These are phyloP conservation scores for Phymatotrichopsis omnivora DNA, from an alignment of 2,329 filamentous ascomycete genomes.

Conservation along the genomic window DNA sequence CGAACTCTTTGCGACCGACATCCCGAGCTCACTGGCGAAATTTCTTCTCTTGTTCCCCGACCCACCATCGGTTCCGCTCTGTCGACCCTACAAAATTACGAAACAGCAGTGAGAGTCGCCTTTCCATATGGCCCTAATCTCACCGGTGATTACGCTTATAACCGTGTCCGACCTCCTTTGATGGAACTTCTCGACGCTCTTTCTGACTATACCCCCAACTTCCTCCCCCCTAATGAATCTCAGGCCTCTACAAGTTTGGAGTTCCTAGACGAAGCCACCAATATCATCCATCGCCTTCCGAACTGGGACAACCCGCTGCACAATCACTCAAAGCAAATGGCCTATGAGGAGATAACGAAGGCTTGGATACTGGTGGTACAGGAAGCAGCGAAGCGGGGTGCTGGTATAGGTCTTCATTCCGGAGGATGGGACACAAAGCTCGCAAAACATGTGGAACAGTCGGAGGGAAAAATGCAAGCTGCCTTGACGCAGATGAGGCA, in stretches of 20 bases:
- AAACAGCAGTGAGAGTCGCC: constrained; percentile 62
- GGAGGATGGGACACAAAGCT: constrained; percentile 88
- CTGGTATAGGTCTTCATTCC: constrained; percentile 78
- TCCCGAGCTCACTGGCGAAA: constrained; percentile 73
- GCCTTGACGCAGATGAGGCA: constrained; percentile 47
- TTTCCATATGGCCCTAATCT: constrained; percentile 78
- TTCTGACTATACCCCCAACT: constrained; percentile 90
- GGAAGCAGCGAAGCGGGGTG: constrained; percentile 82
- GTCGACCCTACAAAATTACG: constrained; percentile 70
- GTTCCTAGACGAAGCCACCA: constrained; percentile 81
- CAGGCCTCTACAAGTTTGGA: constrained; percentile 74
- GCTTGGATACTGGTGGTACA: constrained; percentile 88
- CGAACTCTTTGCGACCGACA: constrained; percentile 85
- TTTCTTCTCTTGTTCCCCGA: constrained; percentile 73
- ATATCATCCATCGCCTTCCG: constrained; percentile 79
- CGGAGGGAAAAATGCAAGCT: constrained; percentile 66
- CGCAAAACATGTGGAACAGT: constrained; percentile 76
- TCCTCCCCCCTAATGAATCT: constrained; percentile 79
- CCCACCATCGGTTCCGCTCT: constrained; percentile 74
- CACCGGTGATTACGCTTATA: constrained; percentile 87
- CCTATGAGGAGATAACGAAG: constrained; percentile 89
- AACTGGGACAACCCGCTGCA: constrained; percentile 84
- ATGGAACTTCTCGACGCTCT: constrained; percentile 76
- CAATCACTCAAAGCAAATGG: constrained; percentile 85
- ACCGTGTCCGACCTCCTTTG: constrained; percentile 74